A percentile compares a stretch with the other conserved stretches of the same genome.
Conservation (phyloP, 2,329 filamentous ascomycete genomes). For the Xylaria sp. region DNA sequence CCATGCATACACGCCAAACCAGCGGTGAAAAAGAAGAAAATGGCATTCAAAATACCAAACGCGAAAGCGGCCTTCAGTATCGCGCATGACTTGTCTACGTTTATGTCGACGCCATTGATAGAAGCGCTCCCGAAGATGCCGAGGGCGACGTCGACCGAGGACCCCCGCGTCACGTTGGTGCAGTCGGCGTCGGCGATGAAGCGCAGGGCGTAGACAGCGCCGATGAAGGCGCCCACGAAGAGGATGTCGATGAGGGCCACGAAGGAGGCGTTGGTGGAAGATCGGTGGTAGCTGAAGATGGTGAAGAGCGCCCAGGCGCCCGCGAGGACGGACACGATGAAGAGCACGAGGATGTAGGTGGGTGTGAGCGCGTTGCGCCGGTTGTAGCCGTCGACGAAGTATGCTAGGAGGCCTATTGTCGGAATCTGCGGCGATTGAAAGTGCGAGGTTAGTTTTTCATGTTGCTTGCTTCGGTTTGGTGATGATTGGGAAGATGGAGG, state of each 20-base stretch:
- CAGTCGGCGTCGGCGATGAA: conserved; percentile 71
- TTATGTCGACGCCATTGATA: conserved; percentile 56
- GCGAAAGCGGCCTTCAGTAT: conserved; percentile 94
- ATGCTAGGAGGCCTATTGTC: conserved; percentile 69
- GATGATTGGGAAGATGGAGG: not conserved
- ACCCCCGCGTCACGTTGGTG: conserved; percentile 57
- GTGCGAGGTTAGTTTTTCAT: not conserved
- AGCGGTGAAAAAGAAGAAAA: conserved; percentile 81
- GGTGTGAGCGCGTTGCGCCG: conserved; percentile 63
- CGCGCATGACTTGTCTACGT: conserved; percentile 77
- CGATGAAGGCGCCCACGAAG: conserved; percentile 70
- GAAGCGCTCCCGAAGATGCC: conserved; percentile 64
- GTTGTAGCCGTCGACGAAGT: conserved; percentile 67
- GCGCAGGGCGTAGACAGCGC: conserved; percentile 64
- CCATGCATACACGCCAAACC: conserved; percentile 70
- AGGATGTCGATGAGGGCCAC: conserved; percentile 64
- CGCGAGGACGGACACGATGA: conserved; percentile 69
- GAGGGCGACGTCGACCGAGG: conserved; percentile 62
- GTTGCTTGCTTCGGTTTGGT: not conserved
- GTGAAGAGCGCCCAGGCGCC: conserved; percentile 69
- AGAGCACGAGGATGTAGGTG: conserved; percentile 67
- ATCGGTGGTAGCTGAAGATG: conserved; percentile 70
- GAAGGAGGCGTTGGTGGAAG: conserved; percentile 64
- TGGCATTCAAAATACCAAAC: conserved; percentile 84
- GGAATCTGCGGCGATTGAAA: conserved; percentile 59